Conservation (phyloP, 2,329 filamentous ascomycete species). For the Phialophora tarda region DNA sequence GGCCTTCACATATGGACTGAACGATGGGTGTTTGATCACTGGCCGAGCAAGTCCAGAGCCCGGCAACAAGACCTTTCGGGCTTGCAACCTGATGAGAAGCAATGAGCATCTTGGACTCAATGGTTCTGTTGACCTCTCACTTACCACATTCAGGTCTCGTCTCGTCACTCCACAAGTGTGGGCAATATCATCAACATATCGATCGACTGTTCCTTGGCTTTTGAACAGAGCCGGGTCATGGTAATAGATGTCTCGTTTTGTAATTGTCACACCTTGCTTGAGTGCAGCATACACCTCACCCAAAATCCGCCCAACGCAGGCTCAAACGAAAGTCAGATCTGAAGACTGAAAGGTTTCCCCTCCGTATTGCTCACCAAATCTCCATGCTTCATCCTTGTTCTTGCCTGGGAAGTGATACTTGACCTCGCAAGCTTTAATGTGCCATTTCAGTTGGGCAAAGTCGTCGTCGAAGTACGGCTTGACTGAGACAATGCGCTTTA, state of each 20-base stretch:
- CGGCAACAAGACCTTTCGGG: constrained; percentile 52
- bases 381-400: constrained; percentile 63
- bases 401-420: constrained; percentile 62
- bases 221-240: constrained; percentile 64
- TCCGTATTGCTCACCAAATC: constrained; percentile 53
- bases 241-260: constrained; percentile 70
- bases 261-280: constrained; percentile 54
- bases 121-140: constrained; percentile 27
- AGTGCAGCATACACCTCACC: constrained; percentile 62
- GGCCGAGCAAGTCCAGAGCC: constrained; percentile 33
- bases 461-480: constrained; percentile 40
- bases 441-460: constrained; percentile 41
- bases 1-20: constrained; percentile 20
- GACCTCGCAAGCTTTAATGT: constrained; percentile 34
- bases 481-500: constrained; percentile 41
- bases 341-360: constrained; percentile 27
- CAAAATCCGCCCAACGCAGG: constrained; percentile 51
- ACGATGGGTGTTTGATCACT: constrained; percentile 20
- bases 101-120: constrained; percentile 4
- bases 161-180: constrained; percentile 64
- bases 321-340: constrained; percentile 24
- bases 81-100: constrained; percentile 46
- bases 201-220: constrained; percentile 63
- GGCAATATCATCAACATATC: constrained; percentile 65
- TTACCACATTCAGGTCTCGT: constrained; percentile 62